Conservation (phyloP, 768 basidiomycete genomes). For the Tephrocybe rancida region DNA sequence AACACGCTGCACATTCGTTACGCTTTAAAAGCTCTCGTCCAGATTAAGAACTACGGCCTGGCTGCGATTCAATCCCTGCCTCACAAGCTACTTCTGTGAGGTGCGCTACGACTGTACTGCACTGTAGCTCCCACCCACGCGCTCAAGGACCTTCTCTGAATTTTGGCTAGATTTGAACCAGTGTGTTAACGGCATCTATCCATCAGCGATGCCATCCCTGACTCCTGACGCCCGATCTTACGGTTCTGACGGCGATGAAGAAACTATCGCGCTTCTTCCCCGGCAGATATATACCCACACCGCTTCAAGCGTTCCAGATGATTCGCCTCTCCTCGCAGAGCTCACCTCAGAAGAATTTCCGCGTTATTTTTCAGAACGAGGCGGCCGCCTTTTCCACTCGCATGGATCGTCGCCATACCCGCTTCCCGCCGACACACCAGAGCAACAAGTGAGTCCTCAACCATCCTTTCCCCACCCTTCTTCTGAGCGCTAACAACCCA, state of each 20-base stretch:
- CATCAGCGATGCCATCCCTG: constrained; percentile 11
- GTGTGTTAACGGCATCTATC: background rate
- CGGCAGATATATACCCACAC: background rate
- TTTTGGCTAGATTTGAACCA: background rate
- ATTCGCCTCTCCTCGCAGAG: constrained; percentile 31
- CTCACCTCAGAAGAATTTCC: constrained; percentile 57
- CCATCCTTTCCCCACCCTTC: background rate
- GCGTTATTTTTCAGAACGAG: constrained; percentile 56
- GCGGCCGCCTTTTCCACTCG: constrained; percentile 70
- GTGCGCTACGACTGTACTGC: too few relatives aligned
- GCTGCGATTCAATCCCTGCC: background rate
- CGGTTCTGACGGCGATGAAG: constrained; percentile 24
- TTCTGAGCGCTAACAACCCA: background rate
- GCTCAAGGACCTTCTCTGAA: background rate
- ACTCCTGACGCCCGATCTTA: constrained; percentile 14
- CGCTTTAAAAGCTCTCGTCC: background rate
- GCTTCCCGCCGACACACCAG: constrained; percentile 70
- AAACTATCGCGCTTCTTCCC: constrained; percentile 5
- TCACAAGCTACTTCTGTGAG: background rate
- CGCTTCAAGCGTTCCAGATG: constrained; percentile 8
- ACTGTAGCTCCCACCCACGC: too few relatives aligned
- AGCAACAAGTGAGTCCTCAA: constrained; percentile 58
- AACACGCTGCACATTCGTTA: background rate
- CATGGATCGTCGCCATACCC: constrained; percentile 66
- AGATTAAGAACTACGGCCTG: background rate